These are phyloP conservation scores for Rhexocercosporidium sp. DNA, from an alignment of 2,329 filamentous ascomycete genomes.

Conservation along the genomic window DNA sequence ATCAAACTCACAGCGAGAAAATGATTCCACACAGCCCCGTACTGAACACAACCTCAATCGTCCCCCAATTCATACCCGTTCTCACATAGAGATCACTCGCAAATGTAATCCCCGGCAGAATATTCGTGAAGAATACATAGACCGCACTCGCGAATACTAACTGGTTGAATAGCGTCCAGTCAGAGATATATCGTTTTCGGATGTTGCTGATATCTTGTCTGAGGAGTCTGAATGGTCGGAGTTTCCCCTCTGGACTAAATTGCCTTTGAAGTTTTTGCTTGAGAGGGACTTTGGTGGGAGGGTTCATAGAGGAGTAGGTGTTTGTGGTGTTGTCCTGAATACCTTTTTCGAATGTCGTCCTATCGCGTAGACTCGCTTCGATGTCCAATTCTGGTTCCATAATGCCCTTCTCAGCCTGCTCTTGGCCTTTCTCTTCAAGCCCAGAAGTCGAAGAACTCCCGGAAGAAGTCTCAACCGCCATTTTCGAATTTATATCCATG, in stretches of 20 bases:
- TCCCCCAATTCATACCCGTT: slow-evolving; percentile 67
- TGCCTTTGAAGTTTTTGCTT: slow-evolving; percentile 12
- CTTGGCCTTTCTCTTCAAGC: background rate
- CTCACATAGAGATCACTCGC: slow-evolving; percentile 67
- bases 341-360: slow-evolving; percentile 17
- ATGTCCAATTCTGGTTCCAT: background rate
- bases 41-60: slow-evolving; percentile 70
- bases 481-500: slow-evolving; percentile 8
- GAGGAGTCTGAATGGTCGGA: slow-evolving; percentile 59
- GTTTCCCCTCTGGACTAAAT: slow-evolving; percentile 47
- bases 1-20: slow-evolving; percentile 58
- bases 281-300: slow-evolving; percentile 16
- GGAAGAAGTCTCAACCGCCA: background rate
- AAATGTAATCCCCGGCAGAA: slow-evolving; percentile 70
- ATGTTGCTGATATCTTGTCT: slow-evolving; percentile 55
- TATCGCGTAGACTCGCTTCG: background rate
- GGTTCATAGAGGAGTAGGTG: background rate
- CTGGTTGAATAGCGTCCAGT: slow-evolving; percentile 67
- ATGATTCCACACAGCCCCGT: slow-evolving; percentile 68
- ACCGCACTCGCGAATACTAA: slow-evolving; percentile 66
- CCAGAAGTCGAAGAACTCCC: slow-evolving; percentile 9
- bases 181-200: slow-evolving; percentile 53
- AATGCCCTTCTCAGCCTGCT: background rate
- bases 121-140: slow-evolving; percentile 71
- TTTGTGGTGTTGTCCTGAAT: slow-evolving; percentile 5